These are phyloP conservation scores for Gossypium laxum DNA, from an alignment of 441 rosid genomes.

Conservation along the genomic window DNA sequence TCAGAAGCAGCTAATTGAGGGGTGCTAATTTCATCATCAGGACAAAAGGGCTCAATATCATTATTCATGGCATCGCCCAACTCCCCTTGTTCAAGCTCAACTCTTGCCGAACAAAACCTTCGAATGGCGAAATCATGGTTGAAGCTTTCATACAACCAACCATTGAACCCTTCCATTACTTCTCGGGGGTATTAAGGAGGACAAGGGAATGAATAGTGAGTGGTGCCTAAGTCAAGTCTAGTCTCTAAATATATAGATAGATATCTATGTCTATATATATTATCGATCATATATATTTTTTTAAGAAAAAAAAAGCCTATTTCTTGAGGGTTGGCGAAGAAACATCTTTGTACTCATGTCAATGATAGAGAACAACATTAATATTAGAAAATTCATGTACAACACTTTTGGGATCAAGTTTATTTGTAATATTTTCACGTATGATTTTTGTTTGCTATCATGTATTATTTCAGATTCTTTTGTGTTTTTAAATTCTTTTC, in stretches of 20 bases:
- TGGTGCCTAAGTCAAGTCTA: slow-evolving; percentile 7
- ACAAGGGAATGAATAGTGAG: not conserved
- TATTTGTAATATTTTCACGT: too few relatives aligned
- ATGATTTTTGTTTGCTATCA: too few relatives aligned
- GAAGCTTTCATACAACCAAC: slow-evolving; percentile 26
- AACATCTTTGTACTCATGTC: too few relatives aligned
- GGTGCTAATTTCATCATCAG: slow-evolving; percentile 14
- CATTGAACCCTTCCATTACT: slow-evolving; percentile 34
- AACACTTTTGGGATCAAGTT: too few relatives aligned
- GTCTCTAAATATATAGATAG: not conserved
- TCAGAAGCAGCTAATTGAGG: slow-evolving; percentile 30
- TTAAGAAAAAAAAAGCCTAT: too few relatives aligned
- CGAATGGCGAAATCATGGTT: slow-evolving; percentile 51
- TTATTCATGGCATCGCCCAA: slow-evolving; percentile 25
- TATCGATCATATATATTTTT: not conserved
- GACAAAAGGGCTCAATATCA: slow-evolving; percentile 23
- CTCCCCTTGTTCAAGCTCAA: slow-evolving; percentile 38
- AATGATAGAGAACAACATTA: too few relatives aligned
- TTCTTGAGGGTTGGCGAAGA: too few relatives aligned
- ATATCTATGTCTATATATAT: not conserved
- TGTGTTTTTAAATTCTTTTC: too few relatives aligned
- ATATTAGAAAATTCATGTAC: too few relatives aligned
- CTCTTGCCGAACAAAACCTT: slow-evolving; percentile 56
- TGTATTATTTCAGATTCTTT: too few relatives aligned
- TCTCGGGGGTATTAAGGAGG: slow-evolving; percentile 4